Base-by-base conservation (phyloP, 176 grass and related monocot species). In the Phyllostachys edulis region DNA sequence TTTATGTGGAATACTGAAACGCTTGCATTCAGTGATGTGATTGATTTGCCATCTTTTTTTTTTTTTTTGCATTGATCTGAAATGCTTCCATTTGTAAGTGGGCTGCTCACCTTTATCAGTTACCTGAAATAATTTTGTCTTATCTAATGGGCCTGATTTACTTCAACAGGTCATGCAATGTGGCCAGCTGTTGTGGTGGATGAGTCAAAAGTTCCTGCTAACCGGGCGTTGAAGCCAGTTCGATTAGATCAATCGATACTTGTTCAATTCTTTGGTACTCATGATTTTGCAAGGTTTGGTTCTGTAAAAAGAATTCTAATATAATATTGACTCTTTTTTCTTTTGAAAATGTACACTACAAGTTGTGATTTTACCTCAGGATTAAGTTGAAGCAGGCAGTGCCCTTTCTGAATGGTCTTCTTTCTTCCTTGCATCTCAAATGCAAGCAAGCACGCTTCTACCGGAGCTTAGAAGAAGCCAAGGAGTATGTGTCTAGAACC, bases 211-310 rank as follows among this genome's bases (percentile, higher is more conserved):
- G 73, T 99, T 85, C 80, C 85, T 47, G 46, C 83, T 38, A 89
- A 84, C 11, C 62, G 84, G 40, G 90, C 71, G 72, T 84, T 94
- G 86, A 99, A 96, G 88, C 78, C 90, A 71, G 76, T 76, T 78
- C 85, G 88, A 39, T 75, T 83, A 73, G 87, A 94, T 68, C 87
- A 93, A 73, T 91, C 91, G 6, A 90, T 99, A 78, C 78, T 92
- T 75, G 96, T 99, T 71, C 96, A 99, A 71, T 99, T 99, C 83
- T 99, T 99, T 63, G 96, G 93, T 66, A 96, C 96, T 63, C 96
- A 96, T 94, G 96, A 52, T 52, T 52, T 98, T 92, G 93, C 93
- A 87, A 98, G 96, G 96, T 98, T 73, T 73, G 66, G 52, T 91
- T 36, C 84, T 82, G 79, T 87, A 82, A 40, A 81, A 67, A 70